Conservation (phyloP, 2,329 filamentous ascomycete genomes). For the Neurospora sp. region DNA sequence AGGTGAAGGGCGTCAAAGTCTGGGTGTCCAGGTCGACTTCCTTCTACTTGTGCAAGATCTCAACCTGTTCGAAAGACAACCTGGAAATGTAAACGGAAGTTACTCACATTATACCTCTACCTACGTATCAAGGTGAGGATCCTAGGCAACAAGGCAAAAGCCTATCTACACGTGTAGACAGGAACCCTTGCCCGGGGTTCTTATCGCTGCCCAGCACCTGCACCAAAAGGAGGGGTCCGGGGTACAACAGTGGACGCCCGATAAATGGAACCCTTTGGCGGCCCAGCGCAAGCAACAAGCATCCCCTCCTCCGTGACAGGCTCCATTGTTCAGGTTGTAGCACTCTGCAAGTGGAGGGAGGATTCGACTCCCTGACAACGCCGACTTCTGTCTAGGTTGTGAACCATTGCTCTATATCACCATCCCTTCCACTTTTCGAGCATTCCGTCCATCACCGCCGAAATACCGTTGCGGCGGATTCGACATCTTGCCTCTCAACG, state of each 20-base stretch:
- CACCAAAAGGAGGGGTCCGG: not conserved
- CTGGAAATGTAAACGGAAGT: not conserved
- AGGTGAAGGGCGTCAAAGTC: not conserved
- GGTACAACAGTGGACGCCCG: not conserved
- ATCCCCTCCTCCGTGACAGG: not conserved
- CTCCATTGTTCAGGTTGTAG: not conserved
- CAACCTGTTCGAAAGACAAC: not conserved
- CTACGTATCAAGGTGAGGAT: not conserved
- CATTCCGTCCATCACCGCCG: not conserved
- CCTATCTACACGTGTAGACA: not conserved
- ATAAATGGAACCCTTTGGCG: not conserved
- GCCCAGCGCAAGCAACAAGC: not conserved
- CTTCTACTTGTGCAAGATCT: not conserved
- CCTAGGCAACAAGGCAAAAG: not conserved
- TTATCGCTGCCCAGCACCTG: not conserved
- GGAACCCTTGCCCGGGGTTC: not conserved
- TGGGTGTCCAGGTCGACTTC: not conserved
- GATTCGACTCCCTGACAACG: not conserved
- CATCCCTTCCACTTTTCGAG: not conserved
- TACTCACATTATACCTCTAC: not conserved
- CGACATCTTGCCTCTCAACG: not conserved
- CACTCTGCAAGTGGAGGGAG: not conserved
- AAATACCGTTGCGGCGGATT: not conserved
- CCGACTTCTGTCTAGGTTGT: not conserved
- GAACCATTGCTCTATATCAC: not conserved